phyloP scores from a whole-genome alignment of 768 basidiomycete species.

The Phylloporus sp. region DNA sequence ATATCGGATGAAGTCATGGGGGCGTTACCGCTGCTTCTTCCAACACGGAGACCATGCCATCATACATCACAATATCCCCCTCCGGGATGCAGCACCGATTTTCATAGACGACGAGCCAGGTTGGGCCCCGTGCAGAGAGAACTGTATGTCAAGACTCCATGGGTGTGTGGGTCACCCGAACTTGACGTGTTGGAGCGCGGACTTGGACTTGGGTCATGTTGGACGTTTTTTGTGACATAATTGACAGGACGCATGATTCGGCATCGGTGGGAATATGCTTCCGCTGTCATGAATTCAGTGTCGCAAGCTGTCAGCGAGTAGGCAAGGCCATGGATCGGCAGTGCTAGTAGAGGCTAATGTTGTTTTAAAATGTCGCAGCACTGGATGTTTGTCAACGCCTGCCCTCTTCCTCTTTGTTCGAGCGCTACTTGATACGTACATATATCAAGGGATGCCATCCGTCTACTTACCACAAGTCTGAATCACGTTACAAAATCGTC shows the following conservation, averaged over 20 bases:
- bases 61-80: background rate
- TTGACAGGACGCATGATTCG: background rate
- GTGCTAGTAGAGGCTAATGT: background rate
- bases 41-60: slow-evolving; percentile 1
- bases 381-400: background rate
- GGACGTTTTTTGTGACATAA: slow-evolving; percentile 1
- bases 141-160: background rate
- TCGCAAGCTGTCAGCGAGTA: background rate
- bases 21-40: slow-evolving; percentile 2
- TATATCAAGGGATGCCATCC: background rate
- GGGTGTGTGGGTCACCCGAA: background rate
- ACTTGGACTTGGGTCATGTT: background rate
- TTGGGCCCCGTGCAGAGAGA: background rate
- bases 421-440: background rate
- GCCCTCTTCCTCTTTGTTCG: background rate
- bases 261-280: background rate
- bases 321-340: background rate
- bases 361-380: background rate
- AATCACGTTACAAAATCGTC: background rate
- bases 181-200: background rate
- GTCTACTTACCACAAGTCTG: background rate
- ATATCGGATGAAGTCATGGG: slow-evolving; percentile 5
- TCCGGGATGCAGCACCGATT: background rate
- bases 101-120: background rate
- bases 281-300: background rate